Evolutionary conservation across 176 grass and related monocot species (phyloP).

Genomic region (Triticum timopheevii): DNA sequence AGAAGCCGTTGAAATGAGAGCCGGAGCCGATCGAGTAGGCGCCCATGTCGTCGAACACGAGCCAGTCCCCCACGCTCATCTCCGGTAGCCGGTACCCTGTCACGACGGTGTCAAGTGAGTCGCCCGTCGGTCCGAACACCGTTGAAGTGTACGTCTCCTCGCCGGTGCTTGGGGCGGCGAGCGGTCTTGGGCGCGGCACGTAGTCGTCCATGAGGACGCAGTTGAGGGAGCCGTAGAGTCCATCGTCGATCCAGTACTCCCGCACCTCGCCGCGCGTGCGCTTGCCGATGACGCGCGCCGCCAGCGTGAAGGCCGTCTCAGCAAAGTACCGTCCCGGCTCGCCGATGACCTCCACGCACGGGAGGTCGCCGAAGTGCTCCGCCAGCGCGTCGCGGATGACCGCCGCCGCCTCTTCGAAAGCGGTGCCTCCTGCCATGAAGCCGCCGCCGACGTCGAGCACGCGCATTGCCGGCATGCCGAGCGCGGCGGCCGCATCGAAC

Average conservation of each 20-base stretch:
- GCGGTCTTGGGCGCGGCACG: too few relatives aligned
- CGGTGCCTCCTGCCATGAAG: not conserved
- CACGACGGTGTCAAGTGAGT: too few relatives aligned
- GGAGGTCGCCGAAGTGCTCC: not conserved
- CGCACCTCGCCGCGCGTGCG: not conserved
- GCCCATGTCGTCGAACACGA: too few relatives aligned
- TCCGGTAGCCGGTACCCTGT: too few relatives aligned
- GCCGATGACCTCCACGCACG: not conserved
- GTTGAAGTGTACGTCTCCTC: too few relatives aligned
- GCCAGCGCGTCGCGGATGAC: not conserved
- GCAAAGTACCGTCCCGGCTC: not conserved
- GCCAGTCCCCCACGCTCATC: too few relatives aligned
- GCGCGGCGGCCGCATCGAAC: not conserved
- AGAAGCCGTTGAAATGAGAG: too few relatives aligned
- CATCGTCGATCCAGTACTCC: constrained; percentile 19
- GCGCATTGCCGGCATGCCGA: not conserved
- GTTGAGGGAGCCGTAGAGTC: not conserved
- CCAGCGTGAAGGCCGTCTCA: not conserved
- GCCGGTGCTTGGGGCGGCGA: too few relatives aligned
- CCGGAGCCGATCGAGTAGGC: too few relatives aligned
- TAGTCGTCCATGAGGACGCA: not conserved
- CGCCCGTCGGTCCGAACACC: too few relatives aligned
- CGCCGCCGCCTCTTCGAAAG: not conserved
- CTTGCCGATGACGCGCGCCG: not conserved
- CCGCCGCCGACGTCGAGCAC: not conserved